A percentile compares a stretch with the other conserved stretches of the same genome.
phyloP scores from a whole-genome alignment of 2,329 filamentous ascomycete species.

The Thelonectria rubi region DNA sequence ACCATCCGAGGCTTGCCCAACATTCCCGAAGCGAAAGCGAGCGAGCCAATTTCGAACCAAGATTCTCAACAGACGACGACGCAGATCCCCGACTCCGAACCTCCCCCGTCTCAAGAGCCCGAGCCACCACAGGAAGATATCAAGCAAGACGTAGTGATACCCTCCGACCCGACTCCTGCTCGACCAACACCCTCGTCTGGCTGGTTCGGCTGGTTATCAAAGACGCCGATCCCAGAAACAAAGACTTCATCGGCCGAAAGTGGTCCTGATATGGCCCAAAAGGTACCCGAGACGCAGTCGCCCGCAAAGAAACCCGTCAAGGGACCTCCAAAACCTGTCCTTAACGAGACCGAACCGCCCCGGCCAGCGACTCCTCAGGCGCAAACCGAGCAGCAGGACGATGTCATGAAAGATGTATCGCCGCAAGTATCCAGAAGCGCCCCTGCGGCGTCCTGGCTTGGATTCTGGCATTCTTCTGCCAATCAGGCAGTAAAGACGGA shows the following conservation, averaged over 20 bases:
- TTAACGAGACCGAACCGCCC: slow-evolving; percentile 27
- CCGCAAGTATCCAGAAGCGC: slow-evolving; percentile 28
- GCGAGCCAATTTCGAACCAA: slow-evolving; percentile 30
- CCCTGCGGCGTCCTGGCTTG: slow-evolving; percentile 51
- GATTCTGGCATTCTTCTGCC: slow-evolving; percentile 49
- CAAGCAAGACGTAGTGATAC: slow-evolving; percentile 10
- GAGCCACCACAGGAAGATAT: slow-evolving; percentile 12
- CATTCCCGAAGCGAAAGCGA: slow-evolving; percentile 39
- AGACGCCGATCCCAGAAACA: slow-evolving; percentile 40
- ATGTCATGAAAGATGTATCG: slow-evolving; percentile 6
- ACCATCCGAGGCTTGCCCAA: slow-evolving; percentile 37
- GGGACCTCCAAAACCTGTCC: background rate
- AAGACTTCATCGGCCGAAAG: slow-evolving; percentile 20
- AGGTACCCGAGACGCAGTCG: slow-evolving; percentile 29
- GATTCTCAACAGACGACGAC: slow-evolving; percentile 22
- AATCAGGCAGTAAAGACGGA: slow-evolving; percentile 28
- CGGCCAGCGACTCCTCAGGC: slow-evolving; percentile 38
- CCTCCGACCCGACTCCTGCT: slow-evolving; percentile 10
- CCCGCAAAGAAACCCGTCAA: background rate
- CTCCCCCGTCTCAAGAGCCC: background rate
- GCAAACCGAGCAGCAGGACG: slow-evolving; percentile 31
- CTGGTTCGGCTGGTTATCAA: slow-evolving; percentile 65
- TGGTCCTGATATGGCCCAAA: slow-evolving; percentile 5
- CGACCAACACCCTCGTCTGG: slow-evolving; percentile 51
- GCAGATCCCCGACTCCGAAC: slow-evolving; percentile 20